Evolutionary conservation across 2,329 filamentous ascomycete genomes (phyloP).

Genomic region (Penicillium psychrosexuale): DNA sequence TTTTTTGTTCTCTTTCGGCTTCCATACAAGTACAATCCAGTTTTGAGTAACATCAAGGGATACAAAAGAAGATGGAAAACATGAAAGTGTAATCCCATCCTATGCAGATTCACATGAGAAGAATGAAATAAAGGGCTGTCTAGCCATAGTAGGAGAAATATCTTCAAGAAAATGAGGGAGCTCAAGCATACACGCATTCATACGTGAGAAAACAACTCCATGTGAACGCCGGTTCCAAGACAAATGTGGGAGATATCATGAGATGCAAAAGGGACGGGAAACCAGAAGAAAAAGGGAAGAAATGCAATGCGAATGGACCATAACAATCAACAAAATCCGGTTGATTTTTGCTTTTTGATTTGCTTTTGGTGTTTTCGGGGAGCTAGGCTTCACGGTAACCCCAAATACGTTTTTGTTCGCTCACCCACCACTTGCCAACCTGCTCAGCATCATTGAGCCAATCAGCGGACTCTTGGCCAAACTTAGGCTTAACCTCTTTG

Average conservation of each 20-base stretch:
- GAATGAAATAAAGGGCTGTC: neutral
- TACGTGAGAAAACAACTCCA: neutral
- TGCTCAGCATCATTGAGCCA: conserved; percentile 39
- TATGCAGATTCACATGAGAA: neutral
- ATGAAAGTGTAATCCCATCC: neutral
- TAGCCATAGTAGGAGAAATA: neutral
- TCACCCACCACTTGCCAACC: conserved; percentile 39
- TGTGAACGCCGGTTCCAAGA: neutral
- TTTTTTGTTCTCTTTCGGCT: neutral
- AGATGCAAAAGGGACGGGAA: conserved; percentile 7
- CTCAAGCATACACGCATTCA: neutral
- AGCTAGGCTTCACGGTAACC: conserved; percentile 22
- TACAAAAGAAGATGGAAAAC: neutral
- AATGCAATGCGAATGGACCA: neutral
- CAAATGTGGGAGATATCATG: conserved; percentile 2
- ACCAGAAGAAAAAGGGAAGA: neutral
- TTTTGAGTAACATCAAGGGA: neutral
- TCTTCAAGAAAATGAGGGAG: neutral
- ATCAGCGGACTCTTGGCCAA: conserved; percentile 30
- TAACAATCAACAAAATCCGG: neutral
- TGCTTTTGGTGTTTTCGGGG: neutral
- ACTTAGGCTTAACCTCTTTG: conserved; percentile 22
- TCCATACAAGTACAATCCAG: conserved; percentile 2
- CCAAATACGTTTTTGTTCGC: conserved; percentile 31
- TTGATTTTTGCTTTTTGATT: neutral